These are phyloP conservation scores for Penicillium polonicum DNA, from an alignment of 2,329 filamentous ascomycete species.

Conservation along the genomic window DNA sequence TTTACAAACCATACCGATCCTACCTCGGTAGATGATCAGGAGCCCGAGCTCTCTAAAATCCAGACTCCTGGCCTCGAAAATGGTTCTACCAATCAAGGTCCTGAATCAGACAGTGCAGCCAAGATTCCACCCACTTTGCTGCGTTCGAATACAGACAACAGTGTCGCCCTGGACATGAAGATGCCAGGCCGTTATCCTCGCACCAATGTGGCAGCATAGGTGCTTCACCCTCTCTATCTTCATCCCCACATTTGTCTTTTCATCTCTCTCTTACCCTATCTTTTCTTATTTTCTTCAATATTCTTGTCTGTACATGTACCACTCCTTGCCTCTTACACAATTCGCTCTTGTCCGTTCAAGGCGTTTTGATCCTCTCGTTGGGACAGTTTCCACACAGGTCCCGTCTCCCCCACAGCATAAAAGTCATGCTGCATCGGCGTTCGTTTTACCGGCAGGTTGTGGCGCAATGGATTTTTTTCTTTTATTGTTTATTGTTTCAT, in stretches of 20 bases:
- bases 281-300: conserved; percentile 8
- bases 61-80: conserved; percentile 12
- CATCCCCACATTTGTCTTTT: conserved; percentile 7
- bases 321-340: conserved; percentile 3
- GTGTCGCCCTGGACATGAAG: conserved; percentile 33
- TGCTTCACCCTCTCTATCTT: not conserved
- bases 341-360: conserved; percentile 16
- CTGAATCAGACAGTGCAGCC: not conserved
- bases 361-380: conserved; percentile 20
- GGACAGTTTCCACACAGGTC: not conserved
- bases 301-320: conserved; percentile 18
- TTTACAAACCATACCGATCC: conserved; percentile 35
- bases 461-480: conserved; percentile 2
- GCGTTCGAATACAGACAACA: conserved; percentile 28
- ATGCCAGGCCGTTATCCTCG: conserved; percentile 40
- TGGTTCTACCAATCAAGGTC: conserved; percentile 6
- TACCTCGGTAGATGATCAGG: conserved; percentile 33
- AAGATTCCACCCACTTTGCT: conserved; percentile 11
- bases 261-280: conserved; percentile 3
- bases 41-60: conserved; percentile 14
- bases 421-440: conserved; percentile 16
- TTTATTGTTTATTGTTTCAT: not conserved
- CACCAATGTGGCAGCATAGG: conserved; percentile 30
- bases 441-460: conserved; percentile 17
- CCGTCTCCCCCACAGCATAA: not conserved